Evolutionary conservation across 495 filamentous ascomycete species (phyloP), one percentile per base, ranked within the genome.

Genomic region (Staphylotrichum longicolle): DNA sequence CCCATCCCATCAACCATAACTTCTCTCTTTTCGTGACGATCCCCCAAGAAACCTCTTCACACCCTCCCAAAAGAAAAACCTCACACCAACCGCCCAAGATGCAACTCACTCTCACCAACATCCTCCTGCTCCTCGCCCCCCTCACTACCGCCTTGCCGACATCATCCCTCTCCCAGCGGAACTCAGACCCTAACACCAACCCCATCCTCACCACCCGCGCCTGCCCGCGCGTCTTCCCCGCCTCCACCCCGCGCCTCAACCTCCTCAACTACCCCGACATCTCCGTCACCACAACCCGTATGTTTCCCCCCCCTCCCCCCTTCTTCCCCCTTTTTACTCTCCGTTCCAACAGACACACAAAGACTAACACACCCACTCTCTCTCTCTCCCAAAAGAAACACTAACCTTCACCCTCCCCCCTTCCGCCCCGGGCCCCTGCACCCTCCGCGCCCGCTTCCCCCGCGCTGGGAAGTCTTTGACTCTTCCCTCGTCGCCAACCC

Each of bases 391-490:
- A 39, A 39, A 6, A 39, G 37, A 53, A 33, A 50, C 33, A 55
- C 33, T 72, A 20, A 46, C 62, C 50, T 73, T 71, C 63, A 49
- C 49, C 50, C 53, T 57, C 20, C 63, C 63, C 35, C 0, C 41
- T 44, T 30, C 48, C 45, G 60, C 73, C 45, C 49, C 45, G 32
- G 66, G 60, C 10, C 68, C 74, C 9, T 76, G 74, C 72, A 44
- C 63, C 42, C 70, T 76, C 1, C 54, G 74, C 45, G 69, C 68
- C 47, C 60, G 50, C 50, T 74, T 76, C 68, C 74, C 14, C 65
- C 62, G 3, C 57, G 54, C 58, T 74, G 69, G 60, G 61, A 67
- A 12, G 65, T 72, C 54, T 12, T 48, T 8, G 63, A 52, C 65
- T 57, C 62, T 7, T 5, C 33, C 14, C 34, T 53, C 8, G 5